A percentile compares a stretch with the other conserved stretches of the same genome.
Evolutionary conservation across 805 yeast species (phyloP).

Genomic region (Wickerhamiella nectarea): DNA sequence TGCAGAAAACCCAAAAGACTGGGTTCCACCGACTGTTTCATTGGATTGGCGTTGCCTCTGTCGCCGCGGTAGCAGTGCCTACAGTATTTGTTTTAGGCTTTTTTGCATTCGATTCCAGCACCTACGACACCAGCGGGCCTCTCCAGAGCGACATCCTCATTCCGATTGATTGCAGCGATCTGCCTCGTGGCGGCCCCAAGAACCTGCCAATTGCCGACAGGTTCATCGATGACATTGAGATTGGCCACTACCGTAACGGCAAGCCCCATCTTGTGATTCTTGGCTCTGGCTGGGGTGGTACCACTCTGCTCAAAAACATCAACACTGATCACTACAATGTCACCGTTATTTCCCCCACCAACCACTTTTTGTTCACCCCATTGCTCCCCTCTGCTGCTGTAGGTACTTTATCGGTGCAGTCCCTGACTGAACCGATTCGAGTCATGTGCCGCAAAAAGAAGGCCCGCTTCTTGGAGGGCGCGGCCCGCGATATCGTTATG

Average conservation of each 20-base stretch:
- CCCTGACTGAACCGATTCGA: constrained; percentile 51
- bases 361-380: constrained; percentile 57
- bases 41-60: constrained; percentile 1
- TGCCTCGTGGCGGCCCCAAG: constrained; percentile 56
- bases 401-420: constrained; percentile 52
- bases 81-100: constrained; percentile 31
- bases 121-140: constrained; percentile 31
- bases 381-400: constrained; percentile 58
- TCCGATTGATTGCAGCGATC: constrained; percentile 39
- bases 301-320: constrained; percentile 40
- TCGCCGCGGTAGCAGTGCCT: constrained; percentile 18
- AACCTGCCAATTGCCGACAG: constrained; percentile 47
- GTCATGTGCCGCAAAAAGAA: constrained; percentile 37
- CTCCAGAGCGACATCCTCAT: constrained; percentile 33
- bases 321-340: constrained; percentile 46
- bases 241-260: constrained; percentile 31
- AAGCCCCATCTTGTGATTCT: constrained; percentile 47
- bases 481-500: constrained; percentile 45
- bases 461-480: constrained; percentile 52
- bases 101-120: constrained; percentile 52
- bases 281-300: constrained; percentile 66
- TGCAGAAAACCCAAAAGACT: not conserved
- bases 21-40: constrained; percentile 1
- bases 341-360: constrained; percentile 54
- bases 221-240: constrained; percentile 45